Base-by-base conservation (phyloP, 2,329 filamentous ascomycete species). In the Atkinsonella hypoxylon region DNA sequence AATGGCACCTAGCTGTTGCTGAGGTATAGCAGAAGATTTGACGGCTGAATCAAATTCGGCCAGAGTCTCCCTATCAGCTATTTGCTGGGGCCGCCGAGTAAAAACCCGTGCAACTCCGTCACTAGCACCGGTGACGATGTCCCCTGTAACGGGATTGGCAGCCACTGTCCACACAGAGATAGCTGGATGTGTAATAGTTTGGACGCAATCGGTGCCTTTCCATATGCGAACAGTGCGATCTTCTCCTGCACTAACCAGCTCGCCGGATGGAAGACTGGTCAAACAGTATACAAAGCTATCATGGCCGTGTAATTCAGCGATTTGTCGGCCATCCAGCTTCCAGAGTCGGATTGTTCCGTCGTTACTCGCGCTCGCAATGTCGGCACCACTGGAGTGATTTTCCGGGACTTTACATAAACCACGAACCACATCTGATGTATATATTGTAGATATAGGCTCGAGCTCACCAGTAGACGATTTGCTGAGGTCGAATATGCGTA, bases 151-250 rank as follows among this genome's bases (percentile, higher is more conserved):
- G 0, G 76, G 63, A 61, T 87, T 93, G 11, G 80, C 86, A n/a
- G 89, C 87, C 17, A 98, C 89, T 13, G 81, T 77, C 93, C 93
- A 98, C 5, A 98, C 90, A 0, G 91, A 97, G 50, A 97, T 94
- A 10, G 93, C 93, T 11, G 93, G 93, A 61, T 96, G 89, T 1
- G 91, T 96, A 56, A 98, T 97, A 39, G 91, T 96, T 67, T 98
- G 93, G 44, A 95, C 70, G 64, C 91, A 97, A 51, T 89, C 77
- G 13, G 73, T 78, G 43, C 85, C 87, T 58, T 79, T 83, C 93
- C 94, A 98, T 63, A 98, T 74, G 48, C 89, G 80, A 34, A 95
- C 81, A 0, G 93, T 96, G n/a, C 93, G 81, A 67, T 98, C 93
- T 67, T 98, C 93, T 17, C 89, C 89, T 2, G 89, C 82, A 65